Percentiles rank a stretch among this genome's conserved stretches.
Evolutionary conservation across 345 rosid species (phyloP).

Genomic region (Salix dunnii): DNA sequence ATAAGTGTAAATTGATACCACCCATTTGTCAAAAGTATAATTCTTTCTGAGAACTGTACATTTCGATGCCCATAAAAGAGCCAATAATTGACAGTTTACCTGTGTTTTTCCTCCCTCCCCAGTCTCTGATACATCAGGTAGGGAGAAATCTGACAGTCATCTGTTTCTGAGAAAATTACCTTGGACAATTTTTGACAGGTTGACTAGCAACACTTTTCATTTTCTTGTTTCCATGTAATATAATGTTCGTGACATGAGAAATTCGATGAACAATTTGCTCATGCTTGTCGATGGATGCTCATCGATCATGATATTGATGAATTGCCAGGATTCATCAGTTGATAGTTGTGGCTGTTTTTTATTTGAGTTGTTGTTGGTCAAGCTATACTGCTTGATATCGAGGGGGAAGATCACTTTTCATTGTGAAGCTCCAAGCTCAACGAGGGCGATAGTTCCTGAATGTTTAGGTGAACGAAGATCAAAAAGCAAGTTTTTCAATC

Average conservation of each 20-base stretch:
- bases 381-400: too few species aligned
- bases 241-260: neutral
- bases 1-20: neutral
- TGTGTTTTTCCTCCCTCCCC: neutral
- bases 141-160: neutral
- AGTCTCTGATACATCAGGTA: neutral
- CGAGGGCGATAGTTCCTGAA: neutral
- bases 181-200: neutral
- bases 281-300: neutral
- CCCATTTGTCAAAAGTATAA: constrained; percentile 4
- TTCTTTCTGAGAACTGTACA: neutral
- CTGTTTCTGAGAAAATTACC: too few species aligned
- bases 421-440: neutral
- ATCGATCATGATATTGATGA: neutral
- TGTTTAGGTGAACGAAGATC: neutral
- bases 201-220: neutral
- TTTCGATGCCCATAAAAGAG: neutral
- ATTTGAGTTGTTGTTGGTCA: too few species aligned
- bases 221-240: neutral
- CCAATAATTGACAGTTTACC: neutral
- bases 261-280: neutral
- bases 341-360: too few species aligned
- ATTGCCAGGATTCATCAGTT: neutral
- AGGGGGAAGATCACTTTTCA: neutral
- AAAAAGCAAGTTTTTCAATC: neutral